Base-by-base conservation (phyloP, 169 alveolate species). In the Cryptosporidium bovis region DNA sequence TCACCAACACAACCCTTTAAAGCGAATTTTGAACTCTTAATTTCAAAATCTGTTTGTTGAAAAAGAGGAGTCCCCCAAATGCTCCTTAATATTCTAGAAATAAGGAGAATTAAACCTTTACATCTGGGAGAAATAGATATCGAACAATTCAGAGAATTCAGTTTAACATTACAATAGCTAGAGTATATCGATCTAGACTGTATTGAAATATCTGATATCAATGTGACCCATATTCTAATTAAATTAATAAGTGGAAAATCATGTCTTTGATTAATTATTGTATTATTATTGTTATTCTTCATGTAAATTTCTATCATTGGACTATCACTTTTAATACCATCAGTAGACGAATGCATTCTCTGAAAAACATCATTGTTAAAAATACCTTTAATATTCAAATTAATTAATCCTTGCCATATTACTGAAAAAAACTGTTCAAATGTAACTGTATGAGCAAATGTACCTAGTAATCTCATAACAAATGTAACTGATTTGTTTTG, bases 351-450 rank as follows among this genome's bases (percentile, higher is more conserved):
- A 12, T 34, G 64, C 8, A 77, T 40, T 48, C 64, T 77, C 18
- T 77, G 77, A 18, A 77, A 24, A 15, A 77, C 2, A 8, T 77
- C 87, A 8, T 64, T 20, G 48, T 77, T 62, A 24, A 77, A 66
- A 8, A 62, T 60, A 13, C 69, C 87, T 27, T 77, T 77, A 15
- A 64, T 29, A 58, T 56, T 77, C 71, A 77, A 24, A 18, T 51
- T n/a, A 13, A 77, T 27, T 0, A 77, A 18, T 13, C 87, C 87
- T n/a, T 77, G 87, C 87, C 87, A 77, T 31, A 77, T 16, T 48
- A 77, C 44, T 5, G 87, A 68, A 77, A 77, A 77, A 50, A 77
- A 77, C 20, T 77, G 87, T 6, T 77, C 87, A 77, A 77, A 77
- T 29, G 87, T 77, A 8, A 77, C 40, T 13, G 77, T 77, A 18